phyloP scores from a whole-genome alignment of 108 stramenopile genomes.

The Aurantiochytrium sp. region DNA sequence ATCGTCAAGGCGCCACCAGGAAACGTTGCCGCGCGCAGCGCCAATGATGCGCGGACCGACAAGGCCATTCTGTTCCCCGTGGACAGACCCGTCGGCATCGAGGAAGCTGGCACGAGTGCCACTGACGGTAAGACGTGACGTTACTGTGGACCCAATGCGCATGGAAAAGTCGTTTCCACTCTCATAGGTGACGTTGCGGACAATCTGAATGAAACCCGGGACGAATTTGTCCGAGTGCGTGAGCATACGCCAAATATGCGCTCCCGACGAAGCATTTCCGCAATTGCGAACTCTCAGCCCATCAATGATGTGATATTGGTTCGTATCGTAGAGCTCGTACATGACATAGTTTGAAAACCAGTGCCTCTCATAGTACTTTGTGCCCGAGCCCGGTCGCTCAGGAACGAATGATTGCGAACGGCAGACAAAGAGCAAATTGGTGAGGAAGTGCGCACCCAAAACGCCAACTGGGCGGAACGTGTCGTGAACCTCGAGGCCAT shows the following conservation, averaged over 20 bases:
- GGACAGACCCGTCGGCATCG: not conserved
- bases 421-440: not conserved
- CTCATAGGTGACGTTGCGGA: not conserved
- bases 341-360: not conserved
- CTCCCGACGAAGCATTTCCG: not conserved
- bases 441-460: not conserved
- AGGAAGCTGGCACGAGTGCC: not conserved
- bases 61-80: not conserved
- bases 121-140: not conserved
- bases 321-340: not conserved
- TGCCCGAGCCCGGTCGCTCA: not conserved
- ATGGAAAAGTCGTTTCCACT: not conserved
- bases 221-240: not conserved
- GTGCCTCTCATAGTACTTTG: no score
- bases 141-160: not conserved
- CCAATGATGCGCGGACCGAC: not conserved
- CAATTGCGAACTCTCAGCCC: not conserved
- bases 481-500: not conserved
- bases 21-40: not conserved
- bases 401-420: not conserved
- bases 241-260: not conserved
- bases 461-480: not conserved
- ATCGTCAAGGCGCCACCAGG: not conserved
- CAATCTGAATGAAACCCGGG: not conserved
- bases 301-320: not conserved